A percentile compares a stretch with the other conserved stretches of the same genome.
phyloP scores from a whole-genome alignment of 2,329 filamentous ascomycete species.

The Cladosporium sp. region DNA sequence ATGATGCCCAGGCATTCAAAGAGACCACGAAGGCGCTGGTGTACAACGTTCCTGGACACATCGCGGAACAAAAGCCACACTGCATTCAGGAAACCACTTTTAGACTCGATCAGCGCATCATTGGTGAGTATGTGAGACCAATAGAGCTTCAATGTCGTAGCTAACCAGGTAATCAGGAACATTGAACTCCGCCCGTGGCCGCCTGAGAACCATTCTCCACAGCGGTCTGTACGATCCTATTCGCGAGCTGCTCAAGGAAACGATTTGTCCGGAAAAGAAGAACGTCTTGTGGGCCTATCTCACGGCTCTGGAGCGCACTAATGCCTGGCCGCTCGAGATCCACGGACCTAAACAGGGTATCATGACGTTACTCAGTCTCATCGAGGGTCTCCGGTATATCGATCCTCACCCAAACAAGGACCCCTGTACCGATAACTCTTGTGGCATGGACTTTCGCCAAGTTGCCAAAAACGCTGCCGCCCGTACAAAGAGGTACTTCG shows the following conservation, averaged over 20 bases:
- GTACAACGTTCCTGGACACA: constrained; percentile 25
- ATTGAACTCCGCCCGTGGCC: constrained; percentile 7
- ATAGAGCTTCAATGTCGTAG: background rate
- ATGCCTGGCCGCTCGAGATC: constrained; percentile 18
- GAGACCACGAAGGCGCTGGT: constrained; percentile 27
- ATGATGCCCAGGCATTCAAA: constrained; percentile 25
- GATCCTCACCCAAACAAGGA: background rate
- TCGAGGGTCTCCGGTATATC: constrained; percentile 11
- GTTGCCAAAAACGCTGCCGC: background rate
- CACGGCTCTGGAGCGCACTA: constrained; percentile 11
- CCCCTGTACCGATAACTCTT: background rate
- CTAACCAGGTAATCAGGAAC: background rate
- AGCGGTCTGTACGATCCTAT: constrained; percentile 16
- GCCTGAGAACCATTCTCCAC: constrained; percentile 18
- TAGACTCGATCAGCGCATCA: constrained; percentile 4
- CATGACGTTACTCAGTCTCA: constrained; percentile 3
- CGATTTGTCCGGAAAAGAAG: background rate
- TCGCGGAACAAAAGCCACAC: constrained; percentile 23
- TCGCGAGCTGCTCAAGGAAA: constrained; percentile 7
- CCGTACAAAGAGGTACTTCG: constrained; percentile 16
- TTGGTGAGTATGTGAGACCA: background rate
- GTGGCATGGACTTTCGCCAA: background rate
- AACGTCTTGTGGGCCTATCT: constrained; percentile 16
- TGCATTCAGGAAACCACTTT: constrained; percentile 1
- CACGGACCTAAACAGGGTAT: constrained; percentile 11